phyloP scores from a whole-genome alignment of 495 filamentous ascomycete species.

The Cercophora samala region DNA sequence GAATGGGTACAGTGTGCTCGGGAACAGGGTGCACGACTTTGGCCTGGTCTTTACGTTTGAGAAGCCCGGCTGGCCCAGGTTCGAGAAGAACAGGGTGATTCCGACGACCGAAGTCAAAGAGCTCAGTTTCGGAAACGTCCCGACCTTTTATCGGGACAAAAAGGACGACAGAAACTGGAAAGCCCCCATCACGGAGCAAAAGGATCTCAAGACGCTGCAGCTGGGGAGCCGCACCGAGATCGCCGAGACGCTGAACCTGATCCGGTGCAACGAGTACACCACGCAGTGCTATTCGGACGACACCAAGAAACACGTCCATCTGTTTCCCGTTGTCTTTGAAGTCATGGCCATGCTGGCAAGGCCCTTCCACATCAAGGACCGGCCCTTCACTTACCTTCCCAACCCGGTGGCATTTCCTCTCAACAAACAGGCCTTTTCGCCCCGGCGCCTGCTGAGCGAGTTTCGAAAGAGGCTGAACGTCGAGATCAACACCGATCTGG shows the following conservation, averaged over 20 bases:
- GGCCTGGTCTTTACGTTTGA: slow-evolving; percentile 42
- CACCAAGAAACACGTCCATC: slow-evolving; percentile 32
- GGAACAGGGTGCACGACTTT: slow-evolving; percentile 33
- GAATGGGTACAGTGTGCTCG: slow-evolving; percentile 41
- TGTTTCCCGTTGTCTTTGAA: slow-evolving; percentile 46
- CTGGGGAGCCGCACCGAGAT: slow-evolving; percentile 37
- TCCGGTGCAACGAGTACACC: slow-evolving; percentile 37
- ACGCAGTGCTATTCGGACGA: slow-evolving; percentile 31
- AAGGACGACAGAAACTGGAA: slow-evolving; percentile 27
- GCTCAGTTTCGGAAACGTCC: slow-evolving; percentile 41
- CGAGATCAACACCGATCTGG: slow-evolving; percentile 3
- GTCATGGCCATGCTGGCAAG: slow-evolving; percentile 43
- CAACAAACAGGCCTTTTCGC: slow-evolving; percentile 34
- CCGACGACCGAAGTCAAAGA: slow-evolving; percentile 40
- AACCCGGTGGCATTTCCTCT: slow-evolving; percentile 40
- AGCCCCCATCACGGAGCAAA: slow-evolving; percentile 23
- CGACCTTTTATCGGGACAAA: slow-evolving; percentile 37
- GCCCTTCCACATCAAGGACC: slow-evolving; percentile 34
- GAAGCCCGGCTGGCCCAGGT: slow-evolving; percentile 35
- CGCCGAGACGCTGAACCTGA: slow-evolving; percentile 36
- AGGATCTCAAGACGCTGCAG: slow-evolving; percentile 27
- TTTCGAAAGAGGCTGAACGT: slow-evolving; percentile 21
- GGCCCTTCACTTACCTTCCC: slow-evolving; percentile 41
- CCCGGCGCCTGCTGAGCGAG: slow-evolving; percentile 24
- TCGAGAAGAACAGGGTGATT: slow-evolving; percentile 37